A percentile compares a stretch with the other conserved stretches of the same genome.
phyloP scores from a whole-genome alignment of 306 rosid genomes.

The Gastrolobium bilobum region DNA sequence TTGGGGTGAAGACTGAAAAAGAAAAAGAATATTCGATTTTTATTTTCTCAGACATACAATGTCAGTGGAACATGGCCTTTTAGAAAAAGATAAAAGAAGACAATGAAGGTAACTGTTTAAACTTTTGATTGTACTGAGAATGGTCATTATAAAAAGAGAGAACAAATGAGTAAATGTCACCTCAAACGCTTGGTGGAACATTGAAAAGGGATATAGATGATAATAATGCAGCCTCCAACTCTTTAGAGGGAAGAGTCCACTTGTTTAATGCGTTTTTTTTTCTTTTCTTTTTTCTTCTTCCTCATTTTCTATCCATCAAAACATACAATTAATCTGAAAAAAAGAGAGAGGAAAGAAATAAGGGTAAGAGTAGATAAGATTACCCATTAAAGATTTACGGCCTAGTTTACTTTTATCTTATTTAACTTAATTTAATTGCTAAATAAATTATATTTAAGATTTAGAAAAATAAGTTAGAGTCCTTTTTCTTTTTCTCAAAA shows the following conservation, averaged over 20 bases:
- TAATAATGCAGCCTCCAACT: slow-evolving; percentile 54
- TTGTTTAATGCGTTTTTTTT: slow-evolving; percentile 47
- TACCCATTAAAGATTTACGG: too few relatives aligned
- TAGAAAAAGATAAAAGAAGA: slow-evolving; percentile 7
- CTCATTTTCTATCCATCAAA: background rate
- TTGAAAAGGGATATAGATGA: slow-evolving; percentile 46
- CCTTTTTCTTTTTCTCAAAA: too few relatives aligned
- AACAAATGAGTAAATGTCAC: slow-evolving; percentile 59
- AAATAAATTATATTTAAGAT: too few relatives aligned
- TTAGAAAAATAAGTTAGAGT: too few relatives aligned
- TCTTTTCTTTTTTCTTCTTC: background rate
- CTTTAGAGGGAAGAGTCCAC: slow-evolving; percentile 53
- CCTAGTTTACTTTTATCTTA: too few relatives aligned
- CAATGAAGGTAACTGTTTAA: background rate
- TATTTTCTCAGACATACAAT: background rate
- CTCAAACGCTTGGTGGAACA: slow-evolving; percentile 56
- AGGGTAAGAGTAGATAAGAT: too few relatives aligned
- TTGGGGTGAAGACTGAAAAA: background rate
- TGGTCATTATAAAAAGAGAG: slow-evolving; percentile 30
- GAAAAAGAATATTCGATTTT: background rate
- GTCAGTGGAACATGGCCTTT: background rate
- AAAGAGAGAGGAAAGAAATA: too few relatives aligned
- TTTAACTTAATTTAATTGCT: too few relatives aligned
- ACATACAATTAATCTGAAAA: background rate
- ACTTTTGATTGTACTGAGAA: background rate